These are phyloP conservation scores for Annulohypoxylon moriforme DNA, from an alignment of 495 filamentous ascomycete species.

Conservation along the genomic window DNA sequence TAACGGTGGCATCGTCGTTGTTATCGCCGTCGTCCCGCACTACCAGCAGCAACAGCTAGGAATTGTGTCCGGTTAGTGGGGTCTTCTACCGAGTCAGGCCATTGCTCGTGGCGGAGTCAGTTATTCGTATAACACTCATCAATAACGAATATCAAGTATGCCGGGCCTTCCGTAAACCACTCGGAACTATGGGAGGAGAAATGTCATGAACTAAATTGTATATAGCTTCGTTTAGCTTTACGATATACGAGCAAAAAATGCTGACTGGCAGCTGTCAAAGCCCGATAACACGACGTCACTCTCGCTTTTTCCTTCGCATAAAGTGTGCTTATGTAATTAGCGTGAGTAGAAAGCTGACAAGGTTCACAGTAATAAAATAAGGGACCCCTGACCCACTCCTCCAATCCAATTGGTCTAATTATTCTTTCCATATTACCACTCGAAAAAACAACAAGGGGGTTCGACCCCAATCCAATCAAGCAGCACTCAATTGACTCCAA, in stretches of 20 bases:
- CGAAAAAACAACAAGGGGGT: slow-evolving; percentile 12
- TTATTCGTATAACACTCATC: not conserved
- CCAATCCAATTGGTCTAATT: slow-evolving; percentile 12
- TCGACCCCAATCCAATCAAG: slow-evolving; percentile 4
- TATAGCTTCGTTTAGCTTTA: not conserved
- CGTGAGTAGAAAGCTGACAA: not conserved
- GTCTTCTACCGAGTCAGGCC: slow-evolving; percentile 1
- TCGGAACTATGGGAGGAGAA: not conserved
- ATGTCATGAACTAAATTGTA: too few relatives aligned
- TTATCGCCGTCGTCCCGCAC: slow-evolving; percentile 7
- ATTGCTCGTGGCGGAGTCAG: not conserved
- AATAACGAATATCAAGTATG: not conserved
- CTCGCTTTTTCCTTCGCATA: not conserved
- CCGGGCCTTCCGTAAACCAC: not conserved
- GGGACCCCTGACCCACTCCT: not conserved
- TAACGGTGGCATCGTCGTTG: not conserved
- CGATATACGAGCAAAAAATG: slow-evolving; percentile 4
- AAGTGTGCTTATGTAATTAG: slow-evolving; percentile 14
- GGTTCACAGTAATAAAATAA: slow-evolving; percentile 12
- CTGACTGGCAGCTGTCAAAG: not conserved
- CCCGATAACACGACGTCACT: slow-evolving; percentile 18
- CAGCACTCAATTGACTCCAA: slow-evolving; percentile 1
- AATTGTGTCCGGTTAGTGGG: not conserved
- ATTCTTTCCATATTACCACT: not conserved
- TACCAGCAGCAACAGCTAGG: not conserved